Base-by-base conservation (phyloP, 139 green algal genomes). In the Coelastrella sp. region DNA sequence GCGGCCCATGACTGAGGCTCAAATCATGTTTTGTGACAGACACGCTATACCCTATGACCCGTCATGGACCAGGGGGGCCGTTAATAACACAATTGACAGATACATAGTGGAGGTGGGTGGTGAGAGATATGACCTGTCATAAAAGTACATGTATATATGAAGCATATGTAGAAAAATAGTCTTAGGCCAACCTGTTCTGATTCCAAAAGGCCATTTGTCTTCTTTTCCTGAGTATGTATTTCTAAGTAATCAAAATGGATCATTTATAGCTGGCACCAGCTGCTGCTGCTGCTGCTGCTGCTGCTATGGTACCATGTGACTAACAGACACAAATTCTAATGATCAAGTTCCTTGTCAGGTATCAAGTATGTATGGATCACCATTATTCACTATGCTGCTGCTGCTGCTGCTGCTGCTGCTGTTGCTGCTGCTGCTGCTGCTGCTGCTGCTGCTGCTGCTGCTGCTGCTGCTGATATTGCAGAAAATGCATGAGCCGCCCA, bases 11-110 rank as follows among this genome's bases (percentile, higher is more conserved):
- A 68, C 75, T 7, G 86, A 84, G 11, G 7, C 60, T 35, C 86
- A 90, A 59, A 25, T 66, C 8, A 56, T 82, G 25, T 90, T 90
- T 27, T 90, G 86, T 56, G 73, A 84, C 19, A 59, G 86, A 11
- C 75, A 90, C 11, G 25, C 24, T 14, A 90, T 90, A 8, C 59
- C 86, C 0, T 83, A 85, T 24, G 86, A 90, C 59, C 19, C 59
- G 4, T 19, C 7, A 8, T 90, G 86, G 86, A 85, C 57, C 74
- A 78, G 75, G 25, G 86, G 86, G 22, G 61, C 60, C 0, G 60
- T 74, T 20, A 83, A 75, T 24, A 74, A 74, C 86, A 82, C 22
- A n/a, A 84, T 90, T 24, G 86, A 90, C 86, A 63, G 86, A 49
- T 90, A 68, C 20, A 65, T 90, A 4, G 59, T 90, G 59, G 24